phyloP scores from a whole-genome alignment of 306 rosid species.

The Cucurbita ficifolia region DNA sequence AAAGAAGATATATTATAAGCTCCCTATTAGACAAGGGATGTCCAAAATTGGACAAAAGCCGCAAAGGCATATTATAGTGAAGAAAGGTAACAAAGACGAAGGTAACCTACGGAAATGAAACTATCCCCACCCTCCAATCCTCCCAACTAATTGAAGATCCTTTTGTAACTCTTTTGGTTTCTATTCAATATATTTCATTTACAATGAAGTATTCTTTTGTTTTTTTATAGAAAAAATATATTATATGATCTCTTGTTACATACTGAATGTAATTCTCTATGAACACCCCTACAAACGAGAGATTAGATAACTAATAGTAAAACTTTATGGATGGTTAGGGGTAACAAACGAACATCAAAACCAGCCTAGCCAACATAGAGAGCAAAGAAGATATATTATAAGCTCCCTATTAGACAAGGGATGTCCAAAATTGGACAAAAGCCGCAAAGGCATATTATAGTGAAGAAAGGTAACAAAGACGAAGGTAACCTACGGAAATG shows the following conservation, averaged over 20 bases:
- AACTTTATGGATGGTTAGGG: neutral
- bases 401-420: neutral
- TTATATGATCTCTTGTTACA: neutral
- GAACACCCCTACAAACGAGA: neutral
- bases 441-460: neutral
- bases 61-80: neutral
- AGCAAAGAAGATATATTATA: neutral
- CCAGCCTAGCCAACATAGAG: neutral
- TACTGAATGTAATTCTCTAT: too few species aligned
- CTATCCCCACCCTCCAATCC: neutral
- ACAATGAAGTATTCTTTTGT: neutral
- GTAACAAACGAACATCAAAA: neutral
- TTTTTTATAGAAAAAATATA: neutral
- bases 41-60: neutral
- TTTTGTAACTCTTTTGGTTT: neutral
- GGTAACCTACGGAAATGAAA: neutral
- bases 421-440: neutral
- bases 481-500: neutral
- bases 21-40: neutral
- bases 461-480: neutral
- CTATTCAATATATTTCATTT: neutral
- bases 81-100: neutral
- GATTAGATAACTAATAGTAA: neutral
- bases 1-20: neutral
- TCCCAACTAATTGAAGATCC: neutral